Evolutionary conservation across 257 asterid species (phyloP), one percentile per base, ranked within the genome.

Genomic region (Eustoma russellianum): DNA sequence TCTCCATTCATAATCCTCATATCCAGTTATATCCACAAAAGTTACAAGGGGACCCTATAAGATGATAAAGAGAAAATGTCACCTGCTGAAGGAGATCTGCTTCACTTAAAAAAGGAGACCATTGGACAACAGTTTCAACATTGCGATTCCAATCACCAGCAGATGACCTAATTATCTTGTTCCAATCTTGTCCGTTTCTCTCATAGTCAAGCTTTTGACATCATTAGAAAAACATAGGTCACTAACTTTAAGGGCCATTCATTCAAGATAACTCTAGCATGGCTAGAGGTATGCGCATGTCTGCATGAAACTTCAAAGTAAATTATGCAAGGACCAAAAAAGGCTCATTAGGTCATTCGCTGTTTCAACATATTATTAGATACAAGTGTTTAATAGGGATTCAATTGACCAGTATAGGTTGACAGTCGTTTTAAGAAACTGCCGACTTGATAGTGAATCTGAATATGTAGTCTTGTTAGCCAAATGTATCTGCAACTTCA

Each of bases 101-200:
- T 83, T 85, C 98, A 59, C 84, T 75, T 59, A 86, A 70, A 66
- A 88, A 92, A 15, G 97, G 95, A 55, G 98, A 92, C 98, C 98
- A 92, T 41, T 81, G 77, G 65, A 85, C 68, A 60, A 92, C 68
- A 53, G 97, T 72, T 48, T 83, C 94, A 46, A 88, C 77, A 71
- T 88, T 92, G 57, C 73, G 76, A 48, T 70, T 66, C 88, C 84
- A 75, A 51, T 63, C 75, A 4, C 69, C 86, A 1, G 46, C 14
- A 33, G 86, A 63, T 17, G 77, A 70, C 53, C 73, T 74, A 64
- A 70, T 50, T 64, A 60, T 65, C 78, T 61, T 64, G 9, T 50
- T 66, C 95, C 94, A 85, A 1, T 46, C 46, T 14, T 66, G 65
- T 53, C 69, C 89, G 30, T 34, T 66, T 55, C 62, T 80, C 68